Evolutionary conservation across 768 basidiomycete genomes (phyloP).

Genomic region (Crucibulum laeve): DNA sequence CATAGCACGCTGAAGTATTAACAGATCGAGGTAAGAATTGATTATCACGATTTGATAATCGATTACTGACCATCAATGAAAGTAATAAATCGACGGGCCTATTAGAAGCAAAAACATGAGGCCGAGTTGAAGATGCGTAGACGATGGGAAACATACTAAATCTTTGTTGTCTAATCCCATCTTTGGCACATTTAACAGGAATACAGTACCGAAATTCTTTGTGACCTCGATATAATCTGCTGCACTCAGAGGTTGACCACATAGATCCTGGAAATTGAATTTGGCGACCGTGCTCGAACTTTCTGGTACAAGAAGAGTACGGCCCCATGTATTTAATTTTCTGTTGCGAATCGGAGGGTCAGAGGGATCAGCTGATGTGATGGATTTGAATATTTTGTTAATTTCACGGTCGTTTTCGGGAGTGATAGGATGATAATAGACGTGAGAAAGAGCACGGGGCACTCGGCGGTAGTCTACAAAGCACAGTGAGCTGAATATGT

Average conservation of each 20-base stretch:
- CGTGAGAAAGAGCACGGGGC: slow-evolving; percentile 88
- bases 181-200: slow-evolving; percentile 83
- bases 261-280: slow-evolving; percentile 84
- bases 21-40: slow-evolving; percentile 1
- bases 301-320: slow-evolving; percentile 73
- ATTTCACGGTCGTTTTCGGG: slow-evolving; percentile 65
- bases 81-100: slow-evolving; percentile 95
- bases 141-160: slow-evolving; percentile 41
- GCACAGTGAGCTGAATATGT: slow-evolving; percentile 1
- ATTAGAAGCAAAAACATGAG: slow-evolving; percentile 3
- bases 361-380: slow-evolving; percentile 48
- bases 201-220: slow-evolving; percentile 80
- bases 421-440: slow-evolving; percentile 84
- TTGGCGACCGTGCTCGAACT: slow-evolving; percentile 78
- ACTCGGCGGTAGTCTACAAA: slow-evolving; percentile 87
- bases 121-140: neutral
- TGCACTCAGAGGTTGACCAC: slow-evolving; percentile 85
- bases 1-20: slow-evolving; percentile 69
- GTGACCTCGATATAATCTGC: slow-evolving; percentile 97
- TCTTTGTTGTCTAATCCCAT: slow-evolving; percentile 88
- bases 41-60: neutral
- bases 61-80: slow-evolving; percentile 80
- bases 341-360: slow-evolving; percentile 61
- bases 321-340: slow-evolving; percentile 83
- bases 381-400: slow-evolving; percentile 75